These are phyloP conservation scores for Knufia petricola DNA, from an alignment of 2,329 filamentous ascomycete species.

Conservation along the genomic window DNA sequence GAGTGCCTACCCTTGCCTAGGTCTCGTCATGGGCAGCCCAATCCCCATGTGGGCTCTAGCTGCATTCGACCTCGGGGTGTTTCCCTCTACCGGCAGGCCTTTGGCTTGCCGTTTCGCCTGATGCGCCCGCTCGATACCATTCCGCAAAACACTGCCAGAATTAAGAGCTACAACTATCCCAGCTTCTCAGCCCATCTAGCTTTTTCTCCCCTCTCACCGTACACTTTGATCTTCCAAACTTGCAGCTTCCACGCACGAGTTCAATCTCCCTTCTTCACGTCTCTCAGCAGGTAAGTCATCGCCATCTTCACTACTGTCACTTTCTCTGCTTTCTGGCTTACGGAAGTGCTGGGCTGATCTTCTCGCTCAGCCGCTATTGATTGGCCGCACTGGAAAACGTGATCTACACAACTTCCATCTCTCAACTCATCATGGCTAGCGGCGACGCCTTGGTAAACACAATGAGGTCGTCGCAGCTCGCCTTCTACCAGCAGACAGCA, in stretches of 20 bases:
- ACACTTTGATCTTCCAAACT: neutral
- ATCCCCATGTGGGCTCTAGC: neutral
- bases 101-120: neutral
- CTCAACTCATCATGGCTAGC: conserved; percentile 8
- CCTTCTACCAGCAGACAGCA: conserved; percentile 17
- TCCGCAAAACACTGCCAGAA: conserved; percentile 1
- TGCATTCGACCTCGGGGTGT: neutral
- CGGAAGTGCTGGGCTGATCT: neutral
- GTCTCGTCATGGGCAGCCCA: neutral
- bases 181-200: neutral
- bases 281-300: neutral
- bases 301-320: neutral
- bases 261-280: neutral
- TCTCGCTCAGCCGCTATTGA: conserved; percentile 1
- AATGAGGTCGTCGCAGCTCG: conserved; percentile 15
- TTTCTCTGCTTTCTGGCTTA: neutral
- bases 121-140: neutral
- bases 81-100: neutral
- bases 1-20: neutral
- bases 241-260: neutral
- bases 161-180: conserved; percentile 10
- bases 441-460: conserved; percentile 14
- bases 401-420: neutral
- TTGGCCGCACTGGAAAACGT: neutral
- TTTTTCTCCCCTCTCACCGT: conserved; percentile 2